phyloP scores from a whole-genome alignment of 768 basidiomycete species.

The Candolleomyces aberdarensis region DNA sequence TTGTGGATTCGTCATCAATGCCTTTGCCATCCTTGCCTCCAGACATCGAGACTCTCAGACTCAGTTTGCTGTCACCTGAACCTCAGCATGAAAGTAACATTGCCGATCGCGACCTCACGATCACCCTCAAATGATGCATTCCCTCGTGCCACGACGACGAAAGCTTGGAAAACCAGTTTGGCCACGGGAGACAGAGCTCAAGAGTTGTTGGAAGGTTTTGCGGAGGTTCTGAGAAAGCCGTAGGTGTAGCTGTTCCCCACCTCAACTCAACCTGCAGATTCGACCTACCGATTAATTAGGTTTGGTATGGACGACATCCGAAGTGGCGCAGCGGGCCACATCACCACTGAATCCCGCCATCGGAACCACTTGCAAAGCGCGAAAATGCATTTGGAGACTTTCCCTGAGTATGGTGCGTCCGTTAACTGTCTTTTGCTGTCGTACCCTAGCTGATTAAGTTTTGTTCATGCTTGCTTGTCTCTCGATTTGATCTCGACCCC shows the following conservation, averaged over 20 bases:
- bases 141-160: too few species aligned
- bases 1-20: conserved; percentile 33
- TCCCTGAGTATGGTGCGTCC: too few species aligned
- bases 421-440: too few species aligned
- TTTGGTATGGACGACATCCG: conserved; percentile 2
- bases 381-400: too few species aligned
- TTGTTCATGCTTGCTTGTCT: too few species aligned
- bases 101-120: not conserved
- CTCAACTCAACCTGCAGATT: not conserved
- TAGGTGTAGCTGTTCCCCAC: conserved; percentile 37
- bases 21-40: too few species aligned
- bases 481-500: too few species aligned
- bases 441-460: too few species aligned
- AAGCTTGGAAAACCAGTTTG: too few species aligned
- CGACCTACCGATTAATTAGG: not conserved
- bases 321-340: conserved; percentile 31
- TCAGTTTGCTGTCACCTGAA: not conserved
- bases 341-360: too few species aligned
- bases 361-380: too few species aligned
- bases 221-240: conserved; percentile 45
- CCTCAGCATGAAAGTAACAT: conserved; percentile 27
- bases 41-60: not conserved
- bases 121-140: too few species aligned
- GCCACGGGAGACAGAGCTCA: conserved; percentile 53
- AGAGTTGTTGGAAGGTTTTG: conserved; percentile 63